Percentiles rank a stretch among this genome's conserved stretches.
Conservation (phyloP, 331 rosid genomes). For the Stylosanthes scabra region DNA sequence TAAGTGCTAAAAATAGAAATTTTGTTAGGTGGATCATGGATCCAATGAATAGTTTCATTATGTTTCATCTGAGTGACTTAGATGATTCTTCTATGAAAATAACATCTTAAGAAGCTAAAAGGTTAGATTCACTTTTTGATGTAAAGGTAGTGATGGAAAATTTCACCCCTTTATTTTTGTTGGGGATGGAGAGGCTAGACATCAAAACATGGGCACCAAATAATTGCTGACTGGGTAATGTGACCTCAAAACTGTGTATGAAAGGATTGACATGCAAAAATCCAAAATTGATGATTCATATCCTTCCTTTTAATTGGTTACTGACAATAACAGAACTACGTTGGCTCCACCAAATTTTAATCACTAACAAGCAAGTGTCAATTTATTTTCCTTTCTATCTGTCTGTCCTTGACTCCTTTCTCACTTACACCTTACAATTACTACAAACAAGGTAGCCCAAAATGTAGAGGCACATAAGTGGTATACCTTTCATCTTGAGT, state of each 20-base stretch:
- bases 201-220: neutral
- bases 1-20: neutral
- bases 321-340: slow-evolving; percentile 16
- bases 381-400: neutral
- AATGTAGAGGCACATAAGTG: neutral
- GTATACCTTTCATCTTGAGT: slow-evolving; percentile 83
- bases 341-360: slow-evolving; percentile 9
- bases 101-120: neutral
- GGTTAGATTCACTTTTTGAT: too few species aligned
- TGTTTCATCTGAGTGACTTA: neutral
- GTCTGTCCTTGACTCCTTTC: neutral
- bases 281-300: slow-evolving; percentile 10
- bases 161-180: neutral
- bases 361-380: slow-evolving; percentile 19
- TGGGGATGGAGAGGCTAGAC: slow-evolving; percentile 27
- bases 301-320: slow-evolving; percentile 12
- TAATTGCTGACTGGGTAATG: slow-evolving; percentile 30
- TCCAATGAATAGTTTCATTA: neutral
- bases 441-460: slow-evolving; percentile 6
- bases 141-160: too few species aligned
- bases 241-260: neutral
- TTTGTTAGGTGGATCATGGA: neutral
- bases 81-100: neutral
- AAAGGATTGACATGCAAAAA: slow-evolving; percentile 10
- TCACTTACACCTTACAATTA: slow-evolving; percentile 26